Conservation (phyloP, 108 stramenopile species). For the Nannochloropsis oceanica region DNA sequence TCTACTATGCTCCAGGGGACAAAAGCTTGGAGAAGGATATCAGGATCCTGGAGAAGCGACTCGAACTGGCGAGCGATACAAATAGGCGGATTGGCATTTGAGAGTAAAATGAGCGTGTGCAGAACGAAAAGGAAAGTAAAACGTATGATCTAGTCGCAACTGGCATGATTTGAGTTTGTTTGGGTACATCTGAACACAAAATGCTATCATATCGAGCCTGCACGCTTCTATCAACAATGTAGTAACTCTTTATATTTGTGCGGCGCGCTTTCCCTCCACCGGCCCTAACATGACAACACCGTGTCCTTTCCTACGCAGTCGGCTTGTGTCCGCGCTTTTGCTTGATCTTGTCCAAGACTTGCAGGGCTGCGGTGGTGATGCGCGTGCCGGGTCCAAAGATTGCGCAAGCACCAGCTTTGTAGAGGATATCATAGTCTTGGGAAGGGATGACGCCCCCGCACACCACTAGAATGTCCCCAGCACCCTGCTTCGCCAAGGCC, state of each 20-base stretch:
- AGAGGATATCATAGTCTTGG: constrained; percentile 75
- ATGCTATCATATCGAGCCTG: too few relatives aligned
- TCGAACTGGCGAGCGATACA: not conserved
- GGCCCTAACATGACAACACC: too few relatives aligned
- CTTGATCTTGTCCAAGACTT: constrained; percentile 57
- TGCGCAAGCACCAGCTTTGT: constrained; percentile 59
- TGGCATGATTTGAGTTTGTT: too few relatives aligned
- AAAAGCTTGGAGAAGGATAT: not conserved
- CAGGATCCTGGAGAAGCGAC: not conserved
- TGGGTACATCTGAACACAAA: too few relatives aligned
- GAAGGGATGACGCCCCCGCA: constrained; percentile 91
- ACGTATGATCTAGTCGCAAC: too few relatives aligned
- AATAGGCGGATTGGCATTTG: not conserved
- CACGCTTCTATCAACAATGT: too few relatives aligned
- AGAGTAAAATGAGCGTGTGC: too few relatives aligned
- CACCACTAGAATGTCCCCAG: constrained; percentile 67
- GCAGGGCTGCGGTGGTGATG: constrained; percentile 63
- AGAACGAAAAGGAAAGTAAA: too few relatives aligned
- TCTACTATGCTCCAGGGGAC: not conserved
- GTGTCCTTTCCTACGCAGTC: too few relatives aligned
- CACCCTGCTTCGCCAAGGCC: constrained; percentile 63
- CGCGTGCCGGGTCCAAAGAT: constrained; percentile 95
- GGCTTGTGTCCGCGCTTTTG: not conserved
- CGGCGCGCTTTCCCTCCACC: too few relatives aligned
- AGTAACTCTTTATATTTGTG: too few relatives aligned